Conservation (phyloP, 805 yeast genomes). For the Metschnikowia continentalis region DNA sequence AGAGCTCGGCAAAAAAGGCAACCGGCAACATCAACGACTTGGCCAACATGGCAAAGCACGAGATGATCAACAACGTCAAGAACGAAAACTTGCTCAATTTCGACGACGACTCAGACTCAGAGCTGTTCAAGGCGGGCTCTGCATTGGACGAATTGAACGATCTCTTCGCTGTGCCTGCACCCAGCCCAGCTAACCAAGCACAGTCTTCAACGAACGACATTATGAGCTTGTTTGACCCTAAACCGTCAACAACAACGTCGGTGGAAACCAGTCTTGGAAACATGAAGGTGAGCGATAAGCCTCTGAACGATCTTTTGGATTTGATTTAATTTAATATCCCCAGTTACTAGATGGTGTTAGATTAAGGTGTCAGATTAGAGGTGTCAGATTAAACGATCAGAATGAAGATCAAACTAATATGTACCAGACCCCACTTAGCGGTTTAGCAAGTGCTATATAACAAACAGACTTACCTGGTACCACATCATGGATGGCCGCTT, state of each 20-base stretch:
- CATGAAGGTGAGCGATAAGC: slow-evolving; percentile 10
- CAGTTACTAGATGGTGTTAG: neutral
- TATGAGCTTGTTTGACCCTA: slow-evolving; percentile 38
- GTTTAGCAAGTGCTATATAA: too few species aligned
- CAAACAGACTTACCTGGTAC: too few species aligned
- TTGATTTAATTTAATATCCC: slow-evolving; percentile 29
- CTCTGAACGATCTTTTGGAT: slow-evolving; percentile 34
- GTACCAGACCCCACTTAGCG: too few species aligned
- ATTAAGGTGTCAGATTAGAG: neutral
- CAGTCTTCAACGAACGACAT: slow-evolving; percentile 39
- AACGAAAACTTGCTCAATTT: slow-evolving; percentile 83
- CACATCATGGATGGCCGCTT: too few species aligned
- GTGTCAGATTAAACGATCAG: neutral
- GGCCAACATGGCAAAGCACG: slow-evolving; percentile 71
- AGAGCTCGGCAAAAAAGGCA: slow-evolving; percentile 15
- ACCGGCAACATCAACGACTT: slow-evolving; percentile 63
- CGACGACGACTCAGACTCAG: slow-evolving; percentile 53
- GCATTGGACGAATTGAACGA: slow-evolving; percentile 74
- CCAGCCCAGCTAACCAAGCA: slow-evolving; percentile 13
- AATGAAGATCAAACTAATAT: neutral
- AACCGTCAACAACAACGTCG: slow-evolving; percentile 5
- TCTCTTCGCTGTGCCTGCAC: slow-evolving; percentile 47
- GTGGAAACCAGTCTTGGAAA: slow-evolving; percentile 9
- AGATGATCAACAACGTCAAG: slow-evolving; percentile 58
- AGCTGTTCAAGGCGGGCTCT: slow-evolving; percentile 20